These are phyloP conservation scores for Sutorius eximius DNA, from an alignment of 1,284 basidiomycete genomes.

Conservation along the genomic window DNA sequence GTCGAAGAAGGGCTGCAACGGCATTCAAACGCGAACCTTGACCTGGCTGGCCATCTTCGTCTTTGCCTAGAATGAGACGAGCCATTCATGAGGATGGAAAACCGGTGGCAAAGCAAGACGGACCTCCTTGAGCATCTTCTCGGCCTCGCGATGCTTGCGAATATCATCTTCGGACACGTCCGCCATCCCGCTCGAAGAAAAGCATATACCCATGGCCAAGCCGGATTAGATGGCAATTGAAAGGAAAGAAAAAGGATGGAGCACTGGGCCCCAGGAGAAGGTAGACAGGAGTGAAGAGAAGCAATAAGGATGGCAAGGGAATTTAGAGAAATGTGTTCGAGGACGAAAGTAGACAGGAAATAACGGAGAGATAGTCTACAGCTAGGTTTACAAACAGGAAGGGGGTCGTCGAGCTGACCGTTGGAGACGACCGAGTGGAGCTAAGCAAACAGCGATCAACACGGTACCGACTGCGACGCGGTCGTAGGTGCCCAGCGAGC, in stretches of 20 bases:
- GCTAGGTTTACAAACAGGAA: conserved; percentile 24
- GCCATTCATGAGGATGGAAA: neutral
- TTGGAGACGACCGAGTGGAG: neutral
- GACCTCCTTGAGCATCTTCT: conserved; percentile 64
- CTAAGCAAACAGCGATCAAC: conserved; percentile 22
- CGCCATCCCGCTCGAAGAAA: conserved; percentile 56
- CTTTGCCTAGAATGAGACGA: conserved; percentile 51
- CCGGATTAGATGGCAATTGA: neutral
- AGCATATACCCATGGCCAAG: conserved; percentile 69
- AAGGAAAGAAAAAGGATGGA: conserved; percentile 3
- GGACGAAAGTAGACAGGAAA: neutral
- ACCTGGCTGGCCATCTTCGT: conserved; percentile 70
- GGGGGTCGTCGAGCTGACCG: neutral
- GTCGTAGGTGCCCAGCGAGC: neutral
- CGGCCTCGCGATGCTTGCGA: conserved; percentile 62
- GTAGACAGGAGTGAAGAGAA: conserved; percentile 1
- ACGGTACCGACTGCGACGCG: conserved; percentile 5
- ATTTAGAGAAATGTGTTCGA: neutral
- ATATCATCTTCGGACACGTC: conserved; percentile 66
- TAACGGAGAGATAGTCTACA: conserved; percentile 7
- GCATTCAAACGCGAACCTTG: conserved; percentile 54
- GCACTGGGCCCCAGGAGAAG: conserved; percentile 17
- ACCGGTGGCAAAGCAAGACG: conserved; percentile 21
- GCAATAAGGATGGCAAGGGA: neutral
- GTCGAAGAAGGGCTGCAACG: neutral